A percentile compares a stretch with the other conserved stretches of the same genome.
Conservation (phyloP, 345 rosid species). For the Raphanus raphanistrum region DNA sequence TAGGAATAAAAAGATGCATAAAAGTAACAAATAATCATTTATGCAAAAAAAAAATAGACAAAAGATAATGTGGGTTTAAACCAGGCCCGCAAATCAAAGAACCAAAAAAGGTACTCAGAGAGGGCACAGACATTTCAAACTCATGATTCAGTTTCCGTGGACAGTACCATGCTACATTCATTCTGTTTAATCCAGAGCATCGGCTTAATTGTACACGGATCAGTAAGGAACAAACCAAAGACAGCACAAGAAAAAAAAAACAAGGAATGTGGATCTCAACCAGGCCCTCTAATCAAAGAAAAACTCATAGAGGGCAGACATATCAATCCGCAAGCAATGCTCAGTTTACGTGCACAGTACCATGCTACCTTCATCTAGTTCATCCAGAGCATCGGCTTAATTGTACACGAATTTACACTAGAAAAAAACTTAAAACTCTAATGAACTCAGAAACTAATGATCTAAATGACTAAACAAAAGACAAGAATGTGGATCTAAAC, state of each 20-base stretch:
- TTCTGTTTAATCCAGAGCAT: constrained; percentile 48
- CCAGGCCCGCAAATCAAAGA: constrained; percentile 37
- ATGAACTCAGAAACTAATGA: neutral
- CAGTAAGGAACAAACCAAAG: neutral
- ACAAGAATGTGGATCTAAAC: constrained; percentile 38
- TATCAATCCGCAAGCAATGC: neutral
- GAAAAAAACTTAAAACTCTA: too few relatives aligned
- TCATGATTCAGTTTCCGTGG: constrained; percentile 41
- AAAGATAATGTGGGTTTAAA: constrained; percentile 21
- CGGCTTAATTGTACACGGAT: constrained; percentile 48
- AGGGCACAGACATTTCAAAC: constrained; percentile 44
- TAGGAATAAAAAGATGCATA: neutral
- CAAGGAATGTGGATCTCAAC: neutral
- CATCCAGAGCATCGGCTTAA: constrained; percentile 62
- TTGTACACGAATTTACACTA: constrained; percentile 22
- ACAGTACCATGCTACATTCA: constrained; percentile 66
- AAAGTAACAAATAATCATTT: neutral
- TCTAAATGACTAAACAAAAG: neutral
- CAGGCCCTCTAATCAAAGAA: too few relatives aligned
- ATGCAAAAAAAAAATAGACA: neutral
- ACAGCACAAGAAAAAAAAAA: neutral
- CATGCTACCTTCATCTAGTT: constrained; percentile 50
- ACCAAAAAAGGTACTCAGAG: constrained; percentile 29
- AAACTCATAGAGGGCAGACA: too few relatives aligned
- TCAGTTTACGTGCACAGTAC: constrained; percentile 54